A percentile compares a stretch with the other conserved stretches of the same genome.
Evolutionary conservation across 2,329 filamentous ascomycete species (phyloP).

Genomic region (Sporothrix brasiliensis): DNA sequence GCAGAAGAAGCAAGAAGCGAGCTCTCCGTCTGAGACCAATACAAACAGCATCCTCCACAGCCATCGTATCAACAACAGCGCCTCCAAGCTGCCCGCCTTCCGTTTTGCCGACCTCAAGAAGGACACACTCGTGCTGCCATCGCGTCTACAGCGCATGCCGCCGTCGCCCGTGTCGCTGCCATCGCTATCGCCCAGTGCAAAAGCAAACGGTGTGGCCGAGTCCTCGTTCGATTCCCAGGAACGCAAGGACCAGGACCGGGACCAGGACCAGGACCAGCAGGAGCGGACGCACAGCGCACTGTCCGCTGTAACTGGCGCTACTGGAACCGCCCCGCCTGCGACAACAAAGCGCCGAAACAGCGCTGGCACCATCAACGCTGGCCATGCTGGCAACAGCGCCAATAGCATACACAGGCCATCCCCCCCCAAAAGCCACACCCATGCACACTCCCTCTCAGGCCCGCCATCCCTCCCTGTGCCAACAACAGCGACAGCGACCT

Average conservation of each 20-base stretch:
- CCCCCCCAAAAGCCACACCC: slow-evolving; percentile 10
- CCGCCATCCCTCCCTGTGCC: slow-evolving; percentile 15
- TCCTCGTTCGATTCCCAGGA: slow-evolving; percentile 37
- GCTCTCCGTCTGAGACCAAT: slow-evolving; percentile 9
- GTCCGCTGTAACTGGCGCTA: slow-evolving; percentile 27
- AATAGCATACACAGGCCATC: neutral
- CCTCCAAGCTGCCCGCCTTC: slow-evolving; percentile 59
- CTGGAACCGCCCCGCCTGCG: slow-evolving; percentile 22
- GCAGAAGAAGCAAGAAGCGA: neutral
- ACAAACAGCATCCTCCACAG: slow-evolving; percentile 44
- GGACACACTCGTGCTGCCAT: slow-evolving; percentile 43
- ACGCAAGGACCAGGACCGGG: neutral
- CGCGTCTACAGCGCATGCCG: slow-evolving; percentile 45
- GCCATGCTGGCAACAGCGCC: neutral
- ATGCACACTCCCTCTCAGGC: slow-evolving; percentile 12
- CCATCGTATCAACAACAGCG: slow-evolving; percentile 58
- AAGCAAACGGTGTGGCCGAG: slow-evolving; percentile 31
- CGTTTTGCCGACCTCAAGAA: slow-evolving; percentile 56
- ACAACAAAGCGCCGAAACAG: slow-evolving; percentile 25
- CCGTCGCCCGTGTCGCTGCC: slow-evolving; percentile 48
- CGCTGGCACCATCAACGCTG: slow-evolving; percentile 19
- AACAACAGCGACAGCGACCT: slow-evolving; percentile 22
- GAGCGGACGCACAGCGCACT: slow-evolving; percentile 20
- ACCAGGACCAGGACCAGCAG: too few species aligned
- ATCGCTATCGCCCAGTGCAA: neutral